phyloP scores from a whole-genome alignment of 148 eudicot species.

The Cornus kousa region DNA sequence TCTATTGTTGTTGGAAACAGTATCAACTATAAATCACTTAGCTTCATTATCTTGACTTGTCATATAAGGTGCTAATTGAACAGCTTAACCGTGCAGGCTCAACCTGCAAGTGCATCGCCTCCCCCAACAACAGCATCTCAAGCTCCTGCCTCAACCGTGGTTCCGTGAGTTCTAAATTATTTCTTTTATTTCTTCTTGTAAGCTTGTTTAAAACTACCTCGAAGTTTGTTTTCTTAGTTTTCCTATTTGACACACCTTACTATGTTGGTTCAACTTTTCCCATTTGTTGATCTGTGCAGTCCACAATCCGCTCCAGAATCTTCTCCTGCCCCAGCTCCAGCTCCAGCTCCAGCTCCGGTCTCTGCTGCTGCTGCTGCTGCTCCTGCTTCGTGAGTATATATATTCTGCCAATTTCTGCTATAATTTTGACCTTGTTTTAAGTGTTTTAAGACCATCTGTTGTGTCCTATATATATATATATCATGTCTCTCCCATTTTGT shows the following conservation, averaged over 20 bases:
- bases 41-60: neutral
- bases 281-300: constrained; percentile 25
- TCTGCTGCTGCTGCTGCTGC: constrained; percentile 25
- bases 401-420: neutral
- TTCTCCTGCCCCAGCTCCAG: constrained; percentile 33
- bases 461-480: neutral
- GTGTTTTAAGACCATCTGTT: neutral
- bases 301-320: constrained; percentile 34
- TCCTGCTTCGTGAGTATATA: constrained; percentile 46
- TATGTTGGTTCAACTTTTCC: constrained; percentile 4
- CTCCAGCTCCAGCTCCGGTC: constrained; percentile 26
- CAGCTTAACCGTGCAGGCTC: constrained; percentile 31
- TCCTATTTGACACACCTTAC: neutral
- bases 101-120: constrained; percentile 34
- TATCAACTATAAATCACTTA: neutral
- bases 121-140: constrained; percentile 32
- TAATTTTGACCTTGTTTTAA: neutral
- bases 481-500: neutral
- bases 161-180: constrained; percentile 35
- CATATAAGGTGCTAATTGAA: neutral
- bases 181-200: neutral
- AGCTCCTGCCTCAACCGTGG: constrained; percentile 33
- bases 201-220: neutral
- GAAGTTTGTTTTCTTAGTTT: neutral
- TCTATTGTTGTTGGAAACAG: neutral